Base-by-base conservation (phyloP, 2,329 filamentous ascomycete genomes). In the Lasiodiplodia hormozganensis region DNA sequence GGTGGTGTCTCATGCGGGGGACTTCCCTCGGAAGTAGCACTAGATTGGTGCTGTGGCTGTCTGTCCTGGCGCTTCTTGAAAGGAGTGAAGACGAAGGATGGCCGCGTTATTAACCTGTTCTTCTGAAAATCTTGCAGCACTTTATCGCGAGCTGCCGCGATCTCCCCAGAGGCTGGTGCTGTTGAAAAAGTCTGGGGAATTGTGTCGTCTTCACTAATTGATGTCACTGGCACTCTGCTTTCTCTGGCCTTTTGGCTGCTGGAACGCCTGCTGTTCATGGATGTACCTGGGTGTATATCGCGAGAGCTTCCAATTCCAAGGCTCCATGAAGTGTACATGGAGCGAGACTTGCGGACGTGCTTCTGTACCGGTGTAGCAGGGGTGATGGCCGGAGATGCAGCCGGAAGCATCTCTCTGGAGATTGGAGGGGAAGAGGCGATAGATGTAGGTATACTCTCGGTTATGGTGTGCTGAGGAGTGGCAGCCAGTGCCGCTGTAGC, bases 1-100 rank as follows among this genome's bases (percentile, higher is more conserved):
- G 58, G 34, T 8, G 53, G 18, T 4, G 60, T 23, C 43, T 40
- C 34, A 47, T 38, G 18, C 25, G 65, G 52, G 58, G 40, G 23
- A 38, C 38, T 28, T 5, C 2, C 18, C 16, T 67, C 65, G 16
- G 36, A 23, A 38, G 28, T 16, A 7, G 28, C n/a, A 14, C 70
- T 47, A 43, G 51, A 67, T 71, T 43, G 10, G 25, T 72, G 72
- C 21, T 70, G 70, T 31, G 69, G 70, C 0, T 70, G 67, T 51
- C 75, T 77, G n/a, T 77, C 75, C 23, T 77, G 78, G 23, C 80
- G 76, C 69, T 82, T 84, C 70, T 79, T 81, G 73, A 84, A 82
- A 0, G 82, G 78, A 5, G 77, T 78, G 7, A 83, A 70, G 51
- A 83, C 80, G 66, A 83, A 74, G 1, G 82, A 84, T 18, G 79